Evolutionary conservation across 129 eudicot species (phyloP), one percentile per base, ranked within the genome.

Genomic region (Sambucus nigra): DNA sequence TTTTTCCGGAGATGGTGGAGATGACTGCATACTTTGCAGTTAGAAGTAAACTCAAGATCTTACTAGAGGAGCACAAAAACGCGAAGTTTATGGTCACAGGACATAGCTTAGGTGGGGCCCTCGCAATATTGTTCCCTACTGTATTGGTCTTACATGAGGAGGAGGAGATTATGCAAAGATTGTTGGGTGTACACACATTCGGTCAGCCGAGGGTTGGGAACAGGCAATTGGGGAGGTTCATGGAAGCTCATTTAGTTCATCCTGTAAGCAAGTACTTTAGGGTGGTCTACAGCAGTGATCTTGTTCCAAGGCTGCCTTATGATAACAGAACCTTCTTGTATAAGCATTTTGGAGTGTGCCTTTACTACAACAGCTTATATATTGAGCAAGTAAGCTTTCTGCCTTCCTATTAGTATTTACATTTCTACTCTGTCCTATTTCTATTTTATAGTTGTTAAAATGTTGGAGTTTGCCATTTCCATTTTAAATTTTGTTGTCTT

Each of bases 61-160:
- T 91, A 55, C 77, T 91, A 13, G n/a, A 65, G 35, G 83, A 91
- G 80, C 94, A 91, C 67, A 74, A 29, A 62, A 70, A 74, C 51
- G 94, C 98, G 18, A 85, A 75, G 33, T 78, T 91, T 68, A 48
- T 91, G 55, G 89, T 91, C 21, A 85, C 94, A 0, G 98, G 98
- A 45, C 98, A 91, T 53, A 91, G 98, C 63, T 54, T 91, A 38
- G 99, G 99, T 26, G 99, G 95, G 45, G 99, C 99, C 10, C 84
- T 91, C 1, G 95, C 99, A 7, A 79, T 86, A 67, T 33, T 91
- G 60, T 86, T 85, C 69, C 87, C 94, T 1, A 72, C 76, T 1
- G 82, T 91, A 57, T 73, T 91, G 6, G 76, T 79, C 17, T 51
- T 82, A 51, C 89, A 79, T 2, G 78, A 77, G 59, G 99, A 91